A percentile compares a stretch with the other conserved stretches of the same genome.
phyloP scores from a whole-genome alignment of 331 rosid genomes.

The Rhamnella rubrinervis region DNA sequence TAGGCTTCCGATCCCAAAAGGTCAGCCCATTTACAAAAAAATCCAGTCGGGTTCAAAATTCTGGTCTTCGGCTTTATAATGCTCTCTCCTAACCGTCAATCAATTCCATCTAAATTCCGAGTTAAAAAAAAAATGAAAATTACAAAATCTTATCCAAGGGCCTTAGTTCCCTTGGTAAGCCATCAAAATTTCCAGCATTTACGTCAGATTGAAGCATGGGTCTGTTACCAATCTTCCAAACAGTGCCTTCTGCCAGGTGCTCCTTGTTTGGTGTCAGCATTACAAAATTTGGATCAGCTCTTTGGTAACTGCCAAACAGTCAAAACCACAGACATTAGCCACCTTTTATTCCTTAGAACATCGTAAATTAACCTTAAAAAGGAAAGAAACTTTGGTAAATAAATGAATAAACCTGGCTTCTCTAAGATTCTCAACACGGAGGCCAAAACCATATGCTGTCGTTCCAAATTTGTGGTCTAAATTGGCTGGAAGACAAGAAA shows the following conservation, averaged over 20 bases:
- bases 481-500: slow-evolving; percentile 49
- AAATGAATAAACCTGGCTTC: slow-evolving; percentile 83
- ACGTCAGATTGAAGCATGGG: slow-evolving; percentile 77
- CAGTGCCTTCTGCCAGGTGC: slow-evolving; percentile 84
- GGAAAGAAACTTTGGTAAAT: slow-evolving; percentile 6
- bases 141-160: slow-evolving; percentile 70
- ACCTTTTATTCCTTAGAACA: background rate
- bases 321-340: background rate
- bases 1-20: background rate
- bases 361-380: background rate
- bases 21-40: slow-evolving; percentile 2
- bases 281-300: slow-evolving; percentile 94
- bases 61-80: background rate
- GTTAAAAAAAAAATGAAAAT: background rate
- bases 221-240: slow-evolving; percentile 71
- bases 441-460: slow-evolving; percentile 77
- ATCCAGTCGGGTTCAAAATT: background rate
- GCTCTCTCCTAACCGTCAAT: background rate
- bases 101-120: background rate
- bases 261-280: slow-evolving; percentile 93
- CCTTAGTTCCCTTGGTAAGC: slow-evolving; percentile 74
- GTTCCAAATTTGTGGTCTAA: slow-evolving; percentile 58
- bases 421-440: slow-evolving; percentile 80
- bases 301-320: slow-evolving; percentile 66
- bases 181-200: slow-evolving; percentile 73